Percentiles rank a stretch among this genome's conserved stretches.
phyloP scores from a whole-genome alignment of 495 filamentous ascomycete species.

The Aspergillus sclerotiicarbonarius region DNA sequence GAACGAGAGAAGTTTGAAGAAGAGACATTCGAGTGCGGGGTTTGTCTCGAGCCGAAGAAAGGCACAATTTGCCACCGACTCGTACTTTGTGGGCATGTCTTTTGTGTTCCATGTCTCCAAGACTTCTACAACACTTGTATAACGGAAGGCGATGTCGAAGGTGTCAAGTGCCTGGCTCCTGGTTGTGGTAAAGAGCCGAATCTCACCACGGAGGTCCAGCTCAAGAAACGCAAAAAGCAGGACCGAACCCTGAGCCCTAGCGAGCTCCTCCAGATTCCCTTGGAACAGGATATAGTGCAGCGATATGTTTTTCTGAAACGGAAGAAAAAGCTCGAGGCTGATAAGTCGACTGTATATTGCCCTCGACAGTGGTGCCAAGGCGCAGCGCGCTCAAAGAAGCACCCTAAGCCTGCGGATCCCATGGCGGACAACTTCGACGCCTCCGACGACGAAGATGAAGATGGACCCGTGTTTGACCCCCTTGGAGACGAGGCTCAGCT shows the following conservation, averaged over 20 bases:
- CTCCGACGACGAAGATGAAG: constrained; percentile 44
- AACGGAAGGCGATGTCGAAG: constrained; percentile 73
- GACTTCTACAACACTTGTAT: constrained; percentile 90
- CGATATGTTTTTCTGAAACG: constrained; percentile 87
- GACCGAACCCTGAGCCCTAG: constrained; percentile 73
- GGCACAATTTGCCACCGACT: constrained; percentile 76
- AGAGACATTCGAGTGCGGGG: constrained; percentile 83
- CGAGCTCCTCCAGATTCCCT: constrained; percentile 82
- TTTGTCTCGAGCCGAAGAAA: constrained; percentile 94
- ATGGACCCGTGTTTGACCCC: constrained; percentile 29
- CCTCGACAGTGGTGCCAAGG: constrained; percentile 92
- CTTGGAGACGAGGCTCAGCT: constrained; percentile 35
- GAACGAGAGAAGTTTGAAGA: constrained; percentile 72
- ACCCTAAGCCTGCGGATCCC: constrained; percentile 61
- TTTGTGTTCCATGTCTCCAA: constrained; percentile 79
- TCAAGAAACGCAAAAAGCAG: constrained; percentile 43
- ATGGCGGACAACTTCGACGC: constrained; percentile 51
- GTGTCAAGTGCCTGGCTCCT: constrained; percentile 73
- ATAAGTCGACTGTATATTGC: constrained; percentile 91
- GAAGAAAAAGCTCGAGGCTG: constrained; percentile 85
- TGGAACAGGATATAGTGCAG: constrained; percentile 69
- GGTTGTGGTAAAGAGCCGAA: constrained; percentile 65
- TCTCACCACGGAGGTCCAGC: constrained; percentile 19
- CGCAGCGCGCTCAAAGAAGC: constrained; percentile 76
- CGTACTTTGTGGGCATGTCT: constrained; percentile 81